These are phyloP conservation scores for Aspergillus heteromorphus DNA, from an alignment of 495 filamentous ascomycete genomes.

Conservation along the genomic window DNA sequence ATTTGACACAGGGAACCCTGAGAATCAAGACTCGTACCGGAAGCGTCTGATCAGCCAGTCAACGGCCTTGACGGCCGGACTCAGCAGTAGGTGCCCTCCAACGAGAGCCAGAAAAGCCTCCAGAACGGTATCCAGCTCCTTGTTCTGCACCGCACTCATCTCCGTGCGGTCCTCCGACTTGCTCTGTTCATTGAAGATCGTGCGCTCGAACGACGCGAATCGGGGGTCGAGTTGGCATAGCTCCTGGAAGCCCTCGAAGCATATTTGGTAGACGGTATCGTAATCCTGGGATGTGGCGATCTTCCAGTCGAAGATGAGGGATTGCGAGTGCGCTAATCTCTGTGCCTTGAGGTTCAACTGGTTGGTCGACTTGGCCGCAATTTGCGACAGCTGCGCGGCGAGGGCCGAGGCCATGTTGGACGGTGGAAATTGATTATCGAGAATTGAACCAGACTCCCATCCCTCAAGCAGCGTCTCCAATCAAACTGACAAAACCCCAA, in stretches of 20 bases:
- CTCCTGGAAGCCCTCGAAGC: constrained; percentile 82
- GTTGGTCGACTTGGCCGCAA: constrained; percentile 70
- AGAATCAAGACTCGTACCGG: constrained; percentile 49
- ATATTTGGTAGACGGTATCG: constrained; percentile 79
- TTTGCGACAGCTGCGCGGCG: constrained; percentile 72
- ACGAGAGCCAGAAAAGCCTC: constrained; percentile 77
- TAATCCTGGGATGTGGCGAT: constrained; percentile 81
- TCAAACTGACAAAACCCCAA: neutral
- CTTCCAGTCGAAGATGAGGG: constrained; percentile 79
- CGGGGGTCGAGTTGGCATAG: constrained; percentile 77
- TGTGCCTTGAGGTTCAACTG: constrained; percentile 85
- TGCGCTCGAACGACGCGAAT: constrained; percentile 62
- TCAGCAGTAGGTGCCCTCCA: constrained; percentile 69
- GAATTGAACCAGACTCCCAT: constrained; percentile 17
- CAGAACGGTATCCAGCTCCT: constrained; percentile 68
- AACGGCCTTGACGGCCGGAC: constrained; percentile 79
- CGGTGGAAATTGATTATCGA: constrained; percentile 13
- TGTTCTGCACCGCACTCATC: constrained; percentile 75
- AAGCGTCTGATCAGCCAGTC: constrained; percentile 95
- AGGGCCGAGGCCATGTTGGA: constrained; percentile 71
- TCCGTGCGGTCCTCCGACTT: constrained; percentile 78
- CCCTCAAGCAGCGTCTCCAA: constrained; percentile 11
- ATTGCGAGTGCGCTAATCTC: constrained; percentile 82
- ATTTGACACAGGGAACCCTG: neutral
- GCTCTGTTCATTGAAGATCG: constrained; percentile 87